These are phyloP conservation scores for Rubia yunnanensis DNA, from an alignment of 257 asterid species.

Conservation along the genomic window DNA sequence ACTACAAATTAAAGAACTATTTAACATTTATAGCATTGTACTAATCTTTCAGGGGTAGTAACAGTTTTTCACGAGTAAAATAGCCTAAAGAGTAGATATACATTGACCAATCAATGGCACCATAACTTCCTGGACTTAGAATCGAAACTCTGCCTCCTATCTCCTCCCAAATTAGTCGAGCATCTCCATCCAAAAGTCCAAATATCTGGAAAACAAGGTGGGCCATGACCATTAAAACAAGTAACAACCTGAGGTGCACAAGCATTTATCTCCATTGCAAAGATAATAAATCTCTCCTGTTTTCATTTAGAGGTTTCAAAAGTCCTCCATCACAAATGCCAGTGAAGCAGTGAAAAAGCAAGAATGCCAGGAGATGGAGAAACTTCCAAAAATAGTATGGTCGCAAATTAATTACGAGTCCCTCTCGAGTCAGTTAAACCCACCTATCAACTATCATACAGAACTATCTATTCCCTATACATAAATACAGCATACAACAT, in stretches of 20 bases:
- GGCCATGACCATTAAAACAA: conserved; percentile 5
- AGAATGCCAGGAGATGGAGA: not conserved
- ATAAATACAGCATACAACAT: not conserved
- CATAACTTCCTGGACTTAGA: conserved; percentile 68
- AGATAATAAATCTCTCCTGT: not conserved
- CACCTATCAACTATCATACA: not conserved
- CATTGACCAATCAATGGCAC: conserved; percentile 86
- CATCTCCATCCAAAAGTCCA: conserved; percentile 65
- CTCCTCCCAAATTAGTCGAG: conserved; percentile 65
- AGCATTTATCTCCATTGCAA: not conserved
- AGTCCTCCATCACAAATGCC: not conserved
- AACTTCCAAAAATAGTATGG: not conserved
- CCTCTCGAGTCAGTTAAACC: not conserved
- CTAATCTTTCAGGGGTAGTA: conserved; percentile 18
- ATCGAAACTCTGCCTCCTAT: conserved; percentile 66
- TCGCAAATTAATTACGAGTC: not conserved
- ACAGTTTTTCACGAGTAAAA: conserved; percentile 10
- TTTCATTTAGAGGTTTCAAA: not conserved
- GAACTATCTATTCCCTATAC: not conserved
- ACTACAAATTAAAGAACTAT: conserved; percentile 14
- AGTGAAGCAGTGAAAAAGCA: not conserved
- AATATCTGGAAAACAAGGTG: conserved; percentile 44
- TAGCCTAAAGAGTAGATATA: conserved; percentile 34
- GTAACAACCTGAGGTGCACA: not conserved
- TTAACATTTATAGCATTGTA: conserved; percentile 9